phyloP scores from a whole-genome alignment of 345 rosid species.

The Salix dunnii region DNA sequence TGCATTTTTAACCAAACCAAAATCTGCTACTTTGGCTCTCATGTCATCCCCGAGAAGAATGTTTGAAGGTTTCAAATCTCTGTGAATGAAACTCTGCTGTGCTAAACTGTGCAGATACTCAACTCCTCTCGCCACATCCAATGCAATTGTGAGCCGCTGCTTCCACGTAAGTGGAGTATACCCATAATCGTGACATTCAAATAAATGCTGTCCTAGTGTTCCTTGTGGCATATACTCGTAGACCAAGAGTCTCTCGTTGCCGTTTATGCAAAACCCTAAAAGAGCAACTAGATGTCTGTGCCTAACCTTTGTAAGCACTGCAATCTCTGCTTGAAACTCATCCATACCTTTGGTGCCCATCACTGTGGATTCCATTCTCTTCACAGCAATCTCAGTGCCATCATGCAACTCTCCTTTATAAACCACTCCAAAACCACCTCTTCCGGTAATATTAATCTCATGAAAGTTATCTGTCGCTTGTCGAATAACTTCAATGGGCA shows the following conservation, averaged over 20 bases:
- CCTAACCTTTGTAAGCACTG: slow-evolving; percentile 22
- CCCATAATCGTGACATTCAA: slow-evolving; percentile 12
- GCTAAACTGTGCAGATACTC: slow-evolving; percentile 28
- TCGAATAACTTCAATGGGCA: slow-evolving; percentile 24
- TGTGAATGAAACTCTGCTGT: slow-evolving; percentile 29
- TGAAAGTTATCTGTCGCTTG: slow-evolving; percentile 22
- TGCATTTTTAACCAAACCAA: slow-evolving; percentile 29
- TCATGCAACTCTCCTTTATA: slow-evolving; percentile 24
- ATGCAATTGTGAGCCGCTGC: slow-evolving; percentile 22
- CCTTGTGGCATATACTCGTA: slow-evolving; percentile 31
- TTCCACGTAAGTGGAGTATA: slow-evolving; percentile 22
- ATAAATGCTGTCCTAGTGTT: slow-evolving; percentile 20
- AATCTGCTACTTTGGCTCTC: slow-evolving; percentile 34
- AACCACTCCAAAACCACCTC: slow-evolving; percentile 30
- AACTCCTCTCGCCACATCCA: slow-evolving; percentile 29
- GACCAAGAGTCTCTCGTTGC: slow-evolving; percentile 24
- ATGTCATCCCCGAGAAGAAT: slow-evolving; percentile 30
- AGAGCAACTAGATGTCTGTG: slow-evolving; percentile 29
- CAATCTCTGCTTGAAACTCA: slow-evolving; percentile 30
- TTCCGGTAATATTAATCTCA: slow-evolving; percentile 19
- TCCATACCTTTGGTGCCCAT: slow-evolving; percentile 22
- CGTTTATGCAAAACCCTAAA: slow-evolving; percentile 19
- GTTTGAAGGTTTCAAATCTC: slow-evolving; percentile 28
- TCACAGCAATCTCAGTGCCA: slow-evolving; percentile 27
- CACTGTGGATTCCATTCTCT: slow-evolving; percentile 25